These are phyloP conservation scores for Wallacemonas rigidus DNA, from an alignment of 208 protist species.

Conservation along the genomic window DNA sequence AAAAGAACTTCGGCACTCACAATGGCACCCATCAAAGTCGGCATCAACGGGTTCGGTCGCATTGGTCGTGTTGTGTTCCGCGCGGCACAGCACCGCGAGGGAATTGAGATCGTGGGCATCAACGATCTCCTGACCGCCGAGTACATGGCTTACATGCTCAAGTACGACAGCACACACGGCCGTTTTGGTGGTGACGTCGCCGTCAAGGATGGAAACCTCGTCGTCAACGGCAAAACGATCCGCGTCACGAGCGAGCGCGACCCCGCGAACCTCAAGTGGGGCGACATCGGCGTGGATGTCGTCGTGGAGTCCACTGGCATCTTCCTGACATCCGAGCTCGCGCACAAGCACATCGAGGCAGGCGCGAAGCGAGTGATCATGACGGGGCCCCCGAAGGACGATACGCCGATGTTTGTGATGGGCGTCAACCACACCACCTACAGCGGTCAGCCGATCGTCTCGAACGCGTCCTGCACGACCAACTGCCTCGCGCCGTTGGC, in stretches of 20 bases:
- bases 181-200: conserved; percentile 65
- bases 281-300: conserved; percentile 81
- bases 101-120: conserved; percentile 90
- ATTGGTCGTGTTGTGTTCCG: conserved; percentile 95
- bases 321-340: conserved; percentile 83
- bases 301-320: conserved; percentile 98
- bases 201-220: conserved; percentile 32
- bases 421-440: conserved; percentile 95
- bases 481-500: conserved; percentile 99
- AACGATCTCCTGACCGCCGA: conserved; percentile 95
- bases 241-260: conserved; percentile 61
- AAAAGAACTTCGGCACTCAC: conserved; percentile 1
- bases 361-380: conserved; percentile 98
- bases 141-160: conserved; percentile 94
- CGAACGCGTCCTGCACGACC: conserved; percentile 99
- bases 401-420: conserved; percentile 98
- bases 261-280: conserved; percentile 94
- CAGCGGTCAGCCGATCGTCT: conserved; percentile 86
- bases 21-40: conserved; percentile 61
- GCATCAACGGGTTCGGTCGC: conserved; percentile 97
- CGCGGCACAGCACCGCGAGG: conserved; percentile 57
- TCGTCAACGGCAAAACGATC: conserved; percentile 54
- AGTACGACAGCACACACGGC: conserved; percentile 96
- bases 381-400: conserved; percentile 96
- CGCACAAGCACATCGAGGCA: conserved; percentile 86